Base-by-base conservation (phyloP, 2,329 filamentous ascomycete species). In the Cladosporium austrohemisphaericum region DNA sequence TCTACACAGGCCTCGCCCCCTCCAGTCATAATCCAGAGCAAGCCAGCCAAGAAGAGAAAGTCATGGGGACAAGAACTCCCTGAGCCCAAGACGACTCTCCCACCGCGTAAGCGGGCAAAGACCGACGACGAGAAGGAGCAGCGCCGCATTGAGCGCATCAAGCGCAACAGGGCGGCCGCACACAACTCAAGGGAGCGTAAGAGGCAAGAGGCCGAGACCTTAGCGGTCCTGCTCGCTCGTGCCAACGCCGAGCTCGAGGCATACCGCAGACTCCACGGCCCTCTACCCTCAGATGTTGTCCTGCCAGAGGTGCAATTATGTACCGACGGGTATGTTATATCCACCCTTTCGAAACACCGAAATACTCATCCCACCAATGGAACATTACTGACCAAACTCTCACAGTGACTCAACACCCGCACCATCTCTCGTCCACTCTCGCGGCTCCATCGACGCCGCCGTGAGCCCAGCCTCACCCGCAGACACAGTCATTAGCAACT, bases 91-190 rank as follows among this genome's bases (percentile, higher is more conserved):
- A 97, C 93, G 25, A 94, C 92, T 65, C 82, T 97, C 6, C 92
- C 92, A 53, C 92, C 92, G 31, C 85, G 91, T 58, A 98, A 98
- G 81, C 89, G 93, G 55, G 93, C 93, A 61, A 98, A 97, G 80
- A 98, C 93, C 2, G 92, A 95, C 63, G 93, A 96, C 64, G 93
- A 98, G 72, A 98, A 98, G 74, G 93, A 97, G 72, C 93, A 98
- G 71, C 86, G 93, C 36, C 87, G 93, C 54, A 94, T 97, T 49
- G 93, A 98, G 76, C 88, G 93, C 55, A 93, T 98, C 57, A 88
- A 97, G 61, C 86, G 93, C 36, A 98, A 98, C 67, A 88, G 93
- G 57, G 88, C 91, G 52, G 93, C 93, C 37, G 93, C 93, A 32
- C 93, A 97, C 76, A 96, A 94, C 52, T 98, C 93, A 3, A 80